A percentile compares a stretch with the other conserved stretches of the same genome.
phyloP scores from a whole-genome alignment of 345 rosid species.

The Lepidium didymum region DNA sequence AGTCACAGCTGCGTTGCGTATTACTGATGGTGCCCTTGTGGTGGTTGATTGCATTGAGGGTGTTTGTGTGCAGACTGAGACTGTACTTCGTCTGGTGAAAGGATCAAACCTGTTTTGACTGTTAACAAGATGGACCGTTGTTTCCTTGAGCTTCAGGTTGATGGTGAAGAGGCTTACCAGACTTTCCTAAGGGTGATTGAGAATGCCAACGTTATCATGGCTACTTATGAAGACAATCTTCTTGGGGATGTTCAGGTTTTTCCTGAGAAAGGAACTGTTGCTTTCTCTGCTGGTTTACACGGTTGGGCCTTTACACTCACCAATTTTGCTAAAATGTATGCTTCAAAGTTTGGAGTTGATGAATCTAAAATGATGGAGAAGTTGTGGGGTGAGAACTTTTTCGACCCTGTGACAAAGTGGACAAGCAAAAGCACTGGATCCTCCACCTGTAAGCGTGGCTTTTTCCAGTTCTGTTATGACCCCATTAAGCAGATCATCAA shows the following conservation, averaged over 20 bases:
- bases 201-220: slow-evolving; percentile 82
- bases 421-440: slow-evolving; percentile 59
- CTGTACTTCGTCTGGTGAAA: slow-evolving; percentile 81
- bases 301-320: slow-evolving; percentile 83
- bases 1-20: slow-evolving; percentile 86
- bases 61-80: slow-evolving; percentile 81
- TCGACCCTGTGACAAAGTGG: slow-evolving; percentile 80
- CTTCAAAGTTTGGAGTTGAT: slow-evolving; percentile 72
- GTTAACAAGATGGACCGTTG: slow-evolving; percentile 93
- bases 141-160: slow-evolving; percentile 84
- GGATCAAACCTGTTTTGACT: slow-evolving; percentile 77
- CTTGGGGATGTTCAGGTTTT: slow-evolving; percentile 77
- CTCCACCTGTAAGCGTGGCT: slow-evolving; percentile 76
- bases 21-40: slow-evolving; percentile 82
- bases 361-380: slow-evolving; percentile 82
- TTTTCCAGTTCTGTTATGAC: slow-evolving; percentile 82
- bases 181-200: slow-evolving; percentile 71
- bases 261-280: slow-evolving; percentile 80
- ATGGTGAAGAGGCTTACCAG: slow-evolving; percentile 89
- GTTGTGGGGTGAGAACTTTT: slow-evolving; percentile 35
- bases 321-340: slow-evolving; percentile 79
- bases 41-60: slow-evolving; percentile 87
- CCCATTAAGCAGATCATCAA: slow-evolving; percentile 74
- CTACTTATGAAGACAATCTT: slow-evolving; percentile 78
- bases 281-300: slow-evolving; percentile 81